phyloP scores from a whole-genome alignment of 2,329 filamentous ascomycete genomes.

The Tolypocladium album region DNA sequence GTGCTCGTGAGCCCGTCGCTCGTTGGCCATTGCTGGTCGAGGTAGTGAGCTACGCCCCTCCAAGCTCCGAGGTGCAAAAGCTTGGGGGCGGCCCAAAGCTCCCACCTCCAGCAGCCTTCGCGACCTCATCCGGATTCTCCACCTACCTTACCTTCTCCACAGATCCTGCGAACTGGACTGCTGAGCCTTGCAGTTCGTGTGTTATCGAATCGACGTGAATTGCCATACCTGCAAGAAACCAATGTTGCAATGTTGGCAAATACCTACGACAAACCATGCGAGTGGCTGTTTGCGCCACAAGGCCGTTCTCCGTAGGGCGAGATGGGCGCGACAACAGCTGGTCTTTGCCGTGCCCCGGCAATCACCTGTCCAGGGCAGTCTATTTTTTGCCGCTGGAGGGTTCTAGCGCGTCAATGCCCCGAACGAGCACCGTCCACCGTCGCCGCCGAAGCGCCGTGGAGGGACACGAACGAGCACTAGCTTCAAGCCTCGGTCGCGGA shows the following conservation, averaged over 20 bases:
- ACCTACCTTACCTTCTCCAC: background rate
- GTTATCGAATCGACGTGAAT: background rate
- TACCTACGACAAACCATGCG: background rate
- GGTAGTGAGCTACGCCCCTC: background rate
- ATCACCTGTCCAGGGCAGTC: background rate
- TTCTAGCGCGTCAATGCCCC: background rate
- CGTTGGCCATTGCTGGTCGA: background rate
- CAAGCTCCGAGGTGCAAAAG: background rate
- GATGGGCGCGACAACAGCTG: background rate
- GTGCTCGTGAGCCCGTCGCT: background rate
- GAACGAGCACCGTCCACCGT: background rate
- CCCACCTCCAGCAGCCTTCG: background rate
- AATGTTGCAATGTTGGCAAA: background rate
- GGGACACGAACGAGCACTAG: background rate
- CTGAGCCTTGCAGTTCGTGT: background rate
- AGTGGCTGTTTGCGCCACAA: background rate
- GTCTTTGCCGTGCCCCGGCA: background rate
- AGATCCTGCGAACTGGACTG: background rate
- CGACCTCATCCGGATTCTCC: background rate
- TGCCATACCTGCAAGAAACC: background rate
- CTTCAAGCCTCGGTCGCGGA: background rate
- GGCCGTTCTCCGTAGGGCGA: background rate
- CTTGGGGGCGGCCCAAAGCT: background rate
- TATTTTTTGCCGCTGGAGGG: background rate
- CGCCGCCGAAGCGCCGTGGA: background rate